Evolutionary conservation across 192 early-diverging fungal species (phyloP).

Genomic region (Podila epigama): DNA sequence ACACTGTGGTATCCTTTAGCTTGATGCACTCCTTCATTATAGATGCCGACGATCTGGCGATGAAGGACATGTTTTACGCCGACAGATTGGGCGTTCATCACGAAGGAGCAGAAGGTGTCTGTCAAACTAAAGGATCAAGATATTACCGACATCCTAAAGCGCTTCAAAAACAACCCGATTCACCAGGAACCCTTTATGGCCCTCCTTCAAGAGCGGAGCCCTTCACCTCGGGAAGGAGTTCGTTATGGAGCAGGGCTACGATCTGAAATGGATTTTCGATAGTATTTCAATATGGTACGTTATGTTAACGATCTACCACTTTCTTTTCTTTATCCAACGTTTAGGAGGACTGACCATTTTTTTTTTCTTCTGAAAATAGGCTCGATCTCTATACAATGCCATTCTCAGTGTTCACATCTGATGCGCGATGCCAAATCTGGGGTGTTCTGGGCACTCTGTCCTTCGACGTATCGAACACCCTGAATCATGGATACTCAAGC

Average conservation of each 20-base stretch:
- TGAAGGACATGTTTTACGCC: no score
- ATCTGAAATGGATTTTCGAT: constrained; percentile 12
- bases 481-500: no score
- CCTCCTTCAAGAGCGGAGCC: constrained; percentile 10
- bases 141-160: constrained; percentile 4
- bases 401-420: constrained; percentile 12
- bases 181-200: background rate
- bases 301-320: background rate
- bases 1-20: no score
- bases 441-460: constrained; percentile 9
- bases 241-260: constrained; percentile 8
- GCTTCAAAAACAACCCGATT: constrained; percentile 10
- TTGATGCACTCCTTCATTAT: no score
- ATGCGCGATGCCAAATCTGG: constrained; percentile 7
- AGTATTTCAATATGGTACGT: constrained; percentile 12
- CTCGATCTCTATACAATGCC: constrained; percentile 7
- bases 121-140: constrained; percentile 12
- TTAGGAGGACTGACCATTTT: background rate
- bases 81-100: constrained; percentile 5
- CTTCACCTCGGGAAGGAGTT: constrained; percentile 9
- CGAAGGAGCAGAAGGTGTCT: constrained; percentile 5
- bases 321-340: background rate
- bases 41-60: no score
- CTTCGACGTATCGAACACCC: constrained; percentile 9
- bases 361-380: constrained; percentile 7